Conservation (phyloP, 768 basidiomycete species). For the Hysterangium stoloniferum region DNA sequence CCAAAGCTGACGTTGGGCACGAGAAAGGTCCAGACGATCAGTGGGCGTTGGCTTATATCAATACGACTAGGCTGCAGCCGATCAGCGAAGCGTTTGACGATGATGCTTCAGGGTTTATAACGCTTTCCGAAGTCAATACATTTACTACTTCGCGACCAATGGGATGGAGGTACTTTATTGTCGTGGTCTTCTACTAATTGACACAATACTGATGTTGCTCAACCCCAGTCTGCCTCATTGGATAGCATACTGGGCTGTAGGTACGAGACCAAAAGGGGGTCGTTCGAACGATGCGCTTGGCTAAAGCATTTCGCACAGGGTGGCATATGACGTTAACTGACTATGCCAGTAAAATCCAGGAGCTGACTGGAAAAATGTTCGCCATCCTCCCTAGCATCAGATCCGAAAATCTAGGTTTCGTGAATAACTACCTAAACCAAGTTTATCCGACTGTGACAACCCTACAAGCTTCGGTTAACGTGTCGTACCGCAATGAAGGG, state of each 20-base stretch:
- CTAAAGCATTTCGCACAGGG: background rate
- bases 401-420: background rate
- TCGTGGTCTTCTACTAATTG: background rate
- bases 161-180: conserved; percentile 22
- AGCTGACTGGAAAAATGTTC: background rate
- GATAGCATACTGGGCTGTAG: conserved; percentile 27
- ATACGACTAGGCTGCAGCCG: conserved; percentile 15
- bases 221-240: conserved; percentile 22
- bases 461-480: background rate
- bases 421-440: background rate
- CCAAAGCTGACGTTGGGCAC: too few relatives aligned
- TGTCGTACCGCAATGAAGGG: background rate
- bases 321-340: background rate
- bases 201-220: background rate
- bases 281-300: background rate
- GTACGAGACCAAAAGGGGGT: background rate
- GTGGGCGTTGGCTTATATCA: conserved; percentile 24
- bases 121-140: conserved; percentile 25
- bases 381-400: background rate
- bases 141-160: conserved; percentile 21
- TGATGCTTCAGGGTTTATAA: conserved; percentile 27
- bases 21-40: background rate
- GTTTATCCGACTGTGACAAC: background rate
- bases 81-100: conserved; percentile 28
- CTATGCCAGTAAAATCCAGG: background rate